Base-by-base conservation (phyloP, 495 filamentous ascomycete genomes). In the Daldinia loculata region DNA sequence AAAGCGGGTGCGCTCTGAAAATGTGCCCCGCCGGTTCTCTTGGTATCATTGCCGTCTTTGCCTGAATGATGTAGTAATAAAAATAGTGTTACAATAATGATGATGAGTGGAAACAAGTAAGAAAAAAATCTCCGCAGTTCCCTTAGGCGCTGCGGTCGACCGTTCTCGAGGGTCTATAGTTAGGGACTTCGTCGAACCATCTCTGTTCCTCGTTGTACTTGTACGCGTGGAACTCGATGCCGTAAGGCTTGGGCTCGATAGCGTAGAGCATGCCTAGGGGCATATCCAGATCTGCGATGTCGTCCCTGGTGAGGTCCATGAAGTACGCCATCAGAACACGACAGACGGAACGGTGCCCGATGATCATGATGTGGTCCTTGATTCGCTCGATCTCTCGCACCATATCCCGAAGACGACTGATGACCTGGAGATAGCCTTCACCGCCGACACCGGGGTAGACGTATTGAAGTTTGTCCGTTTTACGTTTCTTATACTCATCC, bases 311-410 rank as follows among this genome's bases (percentile, higher is more conserved):
- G 39, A 99, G 82, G 17, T 95, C 94, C 80, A 92, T 92, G 83
- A 99, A 99, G 79, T 99, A 99, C 2, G 95, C 93, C 76, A 99
- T 89, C 48, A 99, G 85, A 5, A 99, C 95, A 26, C 95, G 89
- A 51, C 92, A 93, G 22, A 97, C 89, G 0, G 92, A 93, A 11
- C 95, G 91, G 78, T 99, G 95, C 15, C 91, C 92, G 67, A 97
- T 91, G 65, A 99, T 87, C 26, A 97, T 83, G 39, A 97, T 90
- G 77, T 98, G 95, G 74, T 99, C 95, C 8, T 92, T 97, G 84
- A 95, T 98, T 48, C 95, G 89, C 84, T 99, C 95, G 48, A 97
- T 90, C 82, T 99, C 95, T 66, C 96, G 91, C 67, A 99, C 97
- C 79, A 99, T 94, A 50, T 95, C 88, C n/a, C 93, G 90, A 4